Conservation (phyloP, 805 yeast genomes). For the Cyberlindnera xishuangbannaensis region DNA sequence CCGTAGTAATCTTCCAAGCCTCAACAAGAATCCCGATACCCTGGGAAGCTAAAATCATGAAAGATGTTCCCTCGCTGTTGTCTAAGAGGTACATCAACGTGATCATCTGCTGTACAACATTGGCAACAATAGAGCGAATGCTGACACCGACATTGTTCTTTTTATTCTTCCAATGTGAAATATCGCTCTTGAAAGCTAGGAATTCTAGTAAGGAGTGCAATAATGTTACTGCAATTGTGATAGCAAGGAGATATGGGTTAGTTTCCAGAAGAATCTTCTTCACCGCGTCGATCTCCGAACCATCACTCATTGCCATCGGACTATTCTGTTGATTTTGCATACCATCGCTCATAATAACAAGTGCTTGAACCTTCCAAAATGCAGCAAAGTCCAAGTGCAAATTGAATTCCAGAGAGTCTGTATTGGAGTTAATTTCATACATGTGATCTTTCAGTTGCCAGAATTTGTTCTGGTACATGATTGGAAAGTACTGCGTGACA, state of each 20-base stretch:
- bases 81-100: slow-evolving; percentile 34
- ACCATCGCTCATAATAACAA: slow-evolving; percentile 26
- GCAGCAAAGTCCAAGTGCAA: slow-evolving; percentile 24
- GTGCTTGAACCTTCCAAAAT: slow-evolving; percentile 29
- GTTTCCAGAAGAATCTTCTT: slow-evolving; percentile 33
- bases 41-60: slow-evolving; percentile 31
- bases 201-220: slow-evolving; percentile 34
- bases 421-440: slow-evolving; percentile 27
- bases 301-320: slow-evolving; percentile 24
- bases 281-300: slow-evolving; percentile 30
- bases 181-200: slow-evolving; percentile 37
- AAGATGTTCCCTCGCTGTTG: slow-evolving; percentile 34
- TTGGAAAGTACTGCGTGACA: slow-evolving; percentile 32
- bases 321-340: slow-evolving; percentile 25
- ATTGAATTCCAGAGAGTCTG: slow-evolving; percentile 22
- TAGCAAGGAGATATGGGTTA: slow-evolving; percentile 29
- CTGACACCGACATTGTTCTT: slow-evolving; percentile 36
- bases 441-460: slow-evolving; percentile 35
- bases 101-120: slow-evolving; percentile 34
- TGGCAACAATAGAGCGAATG: slow-evolving; percentile 33
- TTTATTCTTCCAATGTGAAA: slow-evolving; percentile 35
- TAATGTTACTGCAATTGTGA: slow-evolving; percentile 30
- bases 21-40: slow-evolving; percentile 34
- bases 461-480: slow-evolving; percentile 32
- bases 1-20: slow-evolving; percentile 38